Evolutionary conservation across 805 yeast genomes (phyloP).

Genomic region (Candida pseudofarinosa): DNA sequence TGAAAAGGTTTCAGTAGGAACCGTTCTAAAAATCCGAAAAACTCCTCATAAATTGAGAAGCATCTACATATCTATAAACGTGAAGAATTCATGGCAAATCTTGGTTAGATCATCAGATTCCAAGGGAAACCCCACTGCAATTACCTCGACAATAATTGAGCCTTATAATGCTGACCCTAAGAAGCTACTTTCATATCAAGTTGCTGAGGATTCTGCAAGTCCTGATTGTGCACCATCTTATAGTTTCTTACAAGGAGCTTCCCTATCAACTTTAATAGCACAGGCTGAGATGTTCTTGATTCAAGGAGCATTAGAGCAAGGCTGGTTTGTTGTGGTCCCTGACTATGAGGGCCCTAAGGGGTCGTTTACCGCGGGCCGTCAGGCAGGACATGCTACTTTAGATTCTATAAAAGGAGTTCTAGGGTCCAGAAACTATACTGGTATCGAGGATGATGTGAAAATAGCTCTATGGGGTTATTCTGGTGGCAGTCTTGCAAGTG

Average conservation of each 20-base stretch:
- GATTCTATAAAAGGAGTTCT: constrained; percentile 29
- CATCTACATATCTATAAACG: constrained; percentile 14
- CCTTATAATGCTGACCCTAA: constrained; percentile 25
- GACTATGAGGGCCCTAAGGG: constrained; percentile 34
- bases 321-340: constrained; percentile 31
- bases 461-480: constrained; percentile 33
- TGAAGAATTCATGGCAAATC: constrained; percentile 21
- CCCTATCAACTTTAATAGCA: constrained; percentile 7
- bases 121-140: constrained; percentile 21
- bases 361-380: constrained; percentile 29
- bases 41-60: constrained; percentile 17
- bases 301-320: constrained; percentile 19
- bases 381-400: constrained; percentile 27
- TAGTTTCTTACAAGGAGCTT: constrained; percentile 14
- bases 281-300: constrained; percentile 16
- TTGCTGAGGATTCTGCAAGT: constrained; percentile 25
- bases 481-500: constrained; percentile 36
- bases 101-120: constrained; percentile 19
- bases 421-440: constrained; percentile 12
- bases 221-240: constrained; percentile 26
- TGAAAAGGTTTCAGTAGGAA: constrained; percentile 17
- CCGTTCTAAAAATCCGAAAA: constrained; percentile 18
- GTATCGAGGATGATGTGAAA: constrained; percentile 15
- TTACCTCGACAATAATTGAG: constrained; percentile 24
- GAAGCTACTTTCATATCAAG: constrained; percentile 24